These are phyloP conservation scores for Gossypium trilobum DNA, from an alignment of 441 rosid genomes.

Conservation along the genomic window DNA sequence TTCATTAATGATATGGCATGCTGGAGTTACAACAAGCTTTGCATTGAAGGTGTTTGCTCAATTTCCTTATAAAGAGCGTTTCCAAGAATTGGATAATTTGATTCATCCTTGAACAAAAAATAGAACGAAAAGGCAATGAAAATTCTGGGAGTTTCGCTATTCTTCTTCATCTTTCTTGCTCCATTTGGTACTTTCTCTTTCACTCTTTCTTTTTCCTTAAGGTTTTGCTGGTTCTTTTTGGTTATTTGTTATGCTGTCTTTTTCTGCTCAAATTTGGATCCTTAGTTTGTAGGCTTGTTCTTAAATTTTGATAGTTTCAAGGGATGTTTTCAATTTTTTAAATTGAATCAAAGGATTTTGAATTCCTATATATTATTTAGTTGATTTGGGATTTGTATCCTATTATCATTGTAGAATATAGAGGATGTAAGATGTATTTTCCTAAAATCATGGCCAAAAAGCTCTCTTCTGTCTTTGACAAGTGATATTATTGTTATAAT, in stretches of 20 bases:
- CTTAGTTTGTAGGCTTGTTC: background rate
- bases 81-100: background rate
- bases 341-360: background rate
- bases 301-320: background rate
- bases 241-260: constrained; percentile 10
- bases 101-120: constrained; percentile 2
- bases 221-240: background rate
- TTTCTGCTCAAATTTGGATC: no score
- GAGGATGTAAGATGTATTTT: background rate
- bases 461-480: background rate
- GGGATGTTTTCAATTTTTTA: background rate
- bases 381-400: constrained; percentile 9
- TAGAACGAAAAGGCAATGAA: constrained; percentile 24
- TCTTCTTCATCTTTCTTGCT: constrained; percentile 29
- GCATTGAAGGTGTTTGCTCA: constrained; percentile 13
- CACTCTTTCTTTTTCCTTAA: background rate
- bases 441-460: background rate
- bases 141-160: constrained; percentile 23
- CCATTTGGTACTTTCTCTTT: constrained; percentile 32
- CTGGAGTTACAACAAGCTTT: constrained; percentile 26
- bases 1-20: constrained; percentile 17
- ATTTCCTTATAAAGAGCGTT: background rate
- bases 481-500: background rate
- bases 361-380: background rate
- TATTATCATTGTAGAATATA: background rate